Base-by-base conservation (phyloP, 1,139 yeast species). In the Suhomyces choctaworum region DNA sequence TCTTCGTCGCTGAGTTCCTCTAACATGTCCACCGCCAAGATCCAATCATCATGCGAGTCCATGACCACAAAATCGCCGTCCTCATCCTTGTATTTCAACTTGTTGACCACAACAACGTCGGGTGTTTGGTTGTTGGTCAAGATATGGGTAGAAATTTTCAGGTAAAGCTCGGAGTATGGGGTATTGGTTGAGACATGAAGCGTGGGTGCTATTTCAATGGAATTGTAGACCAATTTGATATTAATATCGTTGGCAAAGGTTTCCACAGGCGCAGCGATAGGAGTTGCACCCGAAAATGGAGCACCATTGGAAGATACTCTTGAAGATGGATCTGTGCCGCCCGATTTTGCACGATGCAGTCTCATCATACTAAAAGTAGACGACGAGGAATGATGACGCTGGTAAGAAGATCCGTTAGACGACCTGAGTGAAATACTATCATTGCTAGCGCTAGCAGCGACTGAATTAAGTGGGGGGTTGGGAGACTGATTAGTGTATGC, bases 51-150 rank as follows among this genome's bases (percentile, higher is more conserved):
- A 45, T 84, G 86, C 27, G 90, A 79, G 51, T 82, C 88, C 64
- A 92, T 79, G 34, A 86, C 81, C 31, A 92, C 95, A 58, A 80
- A 84, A 58, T 92, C 98, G 13, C 95, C 97, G 57, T 92, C 98
- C 60, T 92, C 98, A 61, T 92, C 98, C 56, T 81, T 82, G 54
- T 89, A 92, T 58, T 83, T 83, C 44, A 92, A 70, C 51, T 82
- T 76, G 43, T 58, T 64, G 25, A 68, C 70, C 37, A 60, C 48
- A 10, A 65, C 60, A 44, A 66, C 73, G 36, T 63, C 69, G 26
- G 53, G 49, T 11, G 62, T 47, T 15, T 56, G 58, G 4, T 58
- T 55, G 32, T 65, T 58, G 4, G 62, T 49, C 4, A 62, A 63
- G 7, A 70, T 56, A 39, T 62, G 62, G 17, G 58, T 52, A n/a